Conservation (phyloP, 495 filamentous ascomycete genomes). For the Tuber aestivum region DNA sequence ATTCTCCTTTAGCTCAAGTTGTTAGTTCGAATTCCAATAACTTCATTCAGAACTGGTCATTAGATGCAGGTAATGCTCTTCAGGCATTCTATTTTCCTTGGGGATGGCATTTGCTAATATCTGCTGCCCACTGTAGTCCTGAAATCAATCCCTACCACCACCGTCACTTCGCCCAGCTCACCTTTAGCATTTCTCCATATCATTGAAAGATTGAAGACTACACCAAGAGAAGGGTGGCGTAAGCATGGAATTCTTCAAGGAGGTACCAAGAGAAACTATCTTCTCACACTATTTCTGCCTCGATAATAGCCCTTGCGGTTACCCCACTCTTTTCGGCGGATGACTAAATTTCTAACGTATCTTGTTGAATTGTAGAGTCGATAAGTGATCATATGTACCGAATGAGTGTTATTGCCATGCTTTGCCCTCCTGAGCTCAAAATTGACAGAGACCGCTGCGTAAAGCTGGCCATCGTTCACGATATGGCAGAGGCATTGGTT, state of each 20-base stretch:
- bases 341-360: background rate
- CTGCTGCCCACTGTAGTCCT: constrained; percentile 19
- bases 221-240: constrained; percentile 90
- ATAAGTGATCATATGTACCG: constrained; percentile 99
- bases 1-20: constrained; percentile 4
- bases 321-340: background rate
- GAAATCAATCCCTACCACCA: constrained; percentile 27
- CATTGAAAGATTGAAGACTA: constrained; percentile 87
- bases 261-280: constrained; percentile 15
- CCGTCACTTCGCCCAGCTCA: constrained; percentile 54
- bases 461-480: constrained; percentile 89
- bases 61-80: constrained; percentile 28
- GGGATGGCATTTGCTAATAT: constrained; percentile 6
- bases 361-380: constrained; percentile 53
- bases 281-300: background rate
- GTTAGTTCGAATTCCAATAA: constrained; percentile 18
- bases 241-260: constrained; percentile 66
- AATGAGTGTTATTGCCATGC: constrained; percentile 93
- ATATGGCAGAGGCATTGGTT: constrained; percentile 93
- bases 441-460: constrained; percentile 79
- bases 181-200: constrained; percentile 90
- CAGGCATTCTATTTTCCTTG: background rate
- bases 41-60: constrained; percentile 33
- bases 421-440: constrained; percentile 73
- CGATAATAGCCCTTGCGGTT: background rate